Percentiles rank a stretch among this genome's conserved stretches.
Evolutionary conservation across 2,329 filamentous ascomycete genomes (phyloP).

Genomic region (Exophiala alcalophila): DNA sequence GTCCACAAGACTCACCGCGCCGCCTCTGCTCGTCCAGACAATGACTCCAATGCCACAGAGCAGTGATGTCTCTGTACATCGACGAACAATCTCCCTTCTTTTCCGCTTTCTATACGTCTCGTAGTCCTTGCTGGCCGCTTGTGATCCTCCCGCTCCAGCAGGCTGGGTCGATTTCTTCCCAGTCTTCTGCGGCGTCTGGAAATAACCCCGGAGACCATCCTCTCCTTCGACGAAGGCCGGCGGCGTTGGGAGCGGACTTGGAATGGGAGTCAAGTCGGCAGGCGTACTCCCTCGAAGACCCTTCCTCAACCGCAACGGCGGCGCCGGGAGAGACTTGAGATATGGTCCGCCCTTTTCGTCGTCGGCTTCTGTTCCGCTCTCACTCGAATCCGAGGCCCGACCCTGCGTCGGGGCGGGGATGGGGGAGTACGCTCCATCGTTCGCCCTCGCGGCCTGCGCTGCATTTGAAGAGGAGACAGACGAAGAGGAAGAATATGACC

Average conservation of each 20-base stretch:
- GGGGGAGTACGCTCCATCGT: background rate
- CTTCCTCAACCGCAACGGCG: constrained; percentile 70
- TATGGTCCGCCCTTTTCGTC: constrained; percentile 78
- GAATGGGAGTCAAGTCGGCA: constrained; percentile 23
- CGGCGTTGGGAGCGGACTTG: constrained; percentile 29
- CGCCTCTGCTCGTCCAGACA: constrained; percentile 17
- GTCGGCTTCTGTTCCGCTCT: constrained; percentile 92
- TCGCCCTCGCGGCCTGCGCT: no score
- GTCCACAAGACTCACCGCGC: constrained; percentile 11
- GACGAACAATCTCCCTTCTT: constrained; percentile 44
- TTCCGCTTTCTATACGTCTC: constrained; percentile 35
- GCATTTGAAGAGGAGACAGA: no score
- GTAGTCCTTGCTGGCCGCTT: constrained; percentile 16
- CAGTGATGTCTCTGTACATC: constrained; percentile 54
- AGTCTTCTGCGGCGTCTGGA: constrained; percentile 12
- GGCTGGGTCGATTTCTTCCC: constrained; percentile 13
- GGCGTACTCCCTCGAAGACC: constrained; percentile 58
- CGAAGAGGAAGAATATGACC: no score
- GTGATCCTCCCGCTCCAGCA: no score
- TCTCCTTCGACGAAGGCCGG: constrained; percentile 23
- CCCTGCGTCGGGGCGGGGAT: constrained; percentile 16
- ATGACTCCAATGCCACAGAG: constrained; percentile 49
- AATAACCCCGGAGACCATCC: constrained; percentile 19
- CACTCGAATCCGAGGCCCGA: constrained; percentile 61
- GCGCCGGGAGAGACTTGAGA: constrained; percentile 78